Evolutionary conservation across 2,329 filamentous ascomycete species (phyloP), one percentile per base, ranked within the genome.

Genomic region (Colletotrichum kahawae): DNA sequence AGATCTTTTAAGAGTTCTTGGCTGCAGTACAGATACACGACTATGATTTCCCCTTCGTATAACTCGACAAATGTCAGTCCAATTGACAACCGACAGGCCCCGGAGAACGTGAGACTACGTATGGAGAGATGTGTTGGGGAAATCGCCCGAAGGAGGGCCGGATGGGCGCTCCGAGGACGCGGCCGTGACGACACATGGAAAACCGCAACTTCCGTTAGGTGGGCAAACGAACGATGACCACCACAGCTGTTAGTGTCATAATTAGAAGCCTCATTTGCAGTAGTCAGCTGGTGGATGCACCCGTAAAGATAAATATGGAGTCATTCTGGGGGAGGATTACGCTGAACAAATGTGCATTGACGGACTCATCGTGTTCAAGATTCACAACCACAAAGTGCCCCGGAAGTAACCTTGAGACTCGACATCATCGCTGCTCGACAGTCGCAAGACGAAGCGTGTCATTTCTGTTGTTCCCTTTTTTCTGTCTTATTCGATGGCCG

Each of bases 301-400:
- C 0, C 2, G 4, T n/a, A 0, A 1, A 13, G 0, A 51, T 51
- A 7, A 13, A 2, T 51, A 13, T 13, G 43, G 43, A 21, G n/a
- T 51, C 0, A 21, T 51, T 51, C 1, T 1, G 1, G 43, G n/a
- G 13, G 43, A 51, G 10, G 21, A 7, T 9, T 0, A 51, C 0
- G 43, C 24, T 24, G 24, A 24, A 24, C 24, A 24, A 24, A 24
- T 24, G 24, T 24, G 24, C 2, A 24, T 24, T 31, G 8, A 10
- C 9, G 8, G 31, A 9, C 31, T 31, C 31, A 10, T 34, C 7
- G 1, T 38, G 7, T 8, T 38, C 36, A 38, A 38, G 36, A 38
- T 38, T 18, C 14, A 18, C 9, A 18, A 18, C 16, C 8, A 18
- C 8, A 38, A 18, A 5, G 36, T 31, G 36, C 36, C 16, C 4